phyloP scores from a whole-genome alignment of 2,329 filamentous ascomycete species.

The Clonostachys sp. region DNA sequence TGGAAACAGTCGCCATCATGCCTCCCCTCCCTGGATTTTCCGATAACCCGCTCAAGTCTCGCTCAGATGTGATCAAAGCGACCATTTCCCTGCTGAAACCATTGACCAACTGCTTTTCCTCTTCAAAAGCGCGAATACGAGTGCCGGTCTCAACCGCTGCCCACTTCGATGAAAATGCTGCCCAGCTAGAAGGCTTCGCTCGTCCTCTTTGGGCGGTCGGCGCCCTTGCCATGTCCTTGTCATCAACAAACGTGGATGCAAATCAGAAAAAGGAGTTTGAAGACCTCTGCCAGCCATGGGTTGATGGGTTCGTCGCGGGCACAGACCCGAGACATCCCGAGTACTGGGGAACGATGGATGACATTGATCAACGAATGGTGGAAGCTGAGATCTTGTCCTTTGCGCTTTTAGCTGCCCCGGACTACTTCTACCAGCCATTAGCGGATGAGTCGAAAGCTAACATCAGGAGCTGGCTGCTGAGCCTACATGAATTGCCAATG shows the following conservation, averaged over 20 bases:
- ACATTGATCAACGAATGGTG: conserved; percentile 48
- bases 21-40: conserved; percentile 31
- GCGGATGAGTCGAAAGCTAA: conserved; percentile 21
- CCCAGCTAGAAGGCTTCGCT: conserved; percentile 39
- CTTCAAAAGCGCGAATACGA: conserved; percentile 23
- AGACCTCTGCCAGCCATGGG: conserved; percentile 13
- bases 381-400: conserved; percentile 47
- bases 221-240: conserved; percentile 29
- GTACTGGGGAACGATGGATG: conserved; percentile 41
- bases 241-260: too few species aligned
- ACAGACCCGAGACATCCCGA: conserved; percentile 23
- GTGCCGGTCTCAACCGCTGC: conserved; percentile 29
- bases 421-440: conserved; percentile 22
- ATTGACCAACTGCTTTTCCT: conserved; percentile 23
- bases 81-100: conserved; percentile 25
- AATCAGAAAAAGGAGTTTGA: neutral
- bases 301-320: conserved; percentile 20
- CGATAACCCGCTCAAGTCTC: conserved; percentile 28
- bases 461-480: conserved; percentile 31
- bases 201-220: conserved; percentile 28
- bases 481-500: conserved; percentile 37
- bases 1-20: conserved; percentile 15
- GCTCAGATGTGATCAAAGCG: conserved; percentile 26
- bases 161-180: conserved; percentile 36
- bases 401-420: conserved; percentile 37